Conservation (phyloP, 2,329 filamentous ascomycete species). For the Zymoseptoria ardabiliae region DNA sequence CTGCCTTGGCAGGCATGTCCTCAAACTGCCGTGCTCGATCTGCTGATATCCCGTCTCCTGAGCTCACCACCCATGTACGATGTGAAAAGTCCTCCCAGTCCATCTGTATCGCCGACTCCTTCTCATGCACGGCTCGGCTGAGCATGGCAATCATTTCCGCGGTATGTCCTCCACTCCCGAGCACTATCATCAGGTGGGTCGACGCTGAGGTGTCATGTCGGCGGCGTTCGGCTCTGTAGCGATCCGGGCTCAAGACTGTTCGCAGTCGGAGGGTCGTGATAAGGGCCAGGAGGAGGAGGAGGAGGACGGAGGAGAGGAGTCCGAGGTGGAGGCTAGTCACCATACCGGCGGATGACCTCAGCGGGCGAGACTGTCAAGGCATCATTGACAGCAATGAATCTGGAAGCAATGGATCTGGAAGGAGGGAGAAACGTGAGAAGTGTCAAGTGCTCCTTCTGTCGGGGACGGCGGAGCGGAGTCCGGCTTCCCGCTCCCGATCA, state of each 20-base stretch:
- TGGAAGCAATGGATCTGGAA: too few species aligned
- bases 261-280: conserved; percentile 33
- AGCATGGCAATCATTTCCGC: conserved; percentile 90
- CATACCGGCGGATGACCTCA: background rate
- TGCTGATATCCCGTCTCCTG: conserved; percentile 66
- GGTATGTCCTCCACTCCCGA: conserved; percentile 91
- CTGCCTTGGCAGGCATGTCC: conserved; percentile 17
- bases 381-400: too few species aligned
- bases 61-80: conserved; percentile 74
- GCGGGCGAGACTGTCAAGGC: background rate
- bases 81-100: conserved; percentile 44
- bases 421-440: too few species aligned
- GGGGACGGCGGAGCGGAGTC: too few species aligned
- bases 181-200: conserved; percentile 66
- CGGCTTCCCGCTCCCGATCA: too few species aligned
- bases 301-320: background rate
- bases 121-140: conserved; percentile 45
- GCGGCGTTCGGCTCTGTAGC: conserved; percentile 20
- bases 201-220: conserved; percentile 27
- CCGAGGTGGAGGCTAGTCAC: background rate
- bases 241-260: conserved; percentile 32
- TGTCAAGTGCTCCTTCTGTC: too few species aligned
- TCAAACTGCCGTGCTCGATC: conserved; percentile 60
- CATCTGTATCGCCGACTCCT: conserved; percentile 27
- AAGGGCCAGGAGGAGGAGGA: conserved; percentile 30